Percentiles rank a stretch among this genome's conserved stretches.
Conservation (phyloP, 208 protist species). For the Acanthamoeba sp. region DNA sequence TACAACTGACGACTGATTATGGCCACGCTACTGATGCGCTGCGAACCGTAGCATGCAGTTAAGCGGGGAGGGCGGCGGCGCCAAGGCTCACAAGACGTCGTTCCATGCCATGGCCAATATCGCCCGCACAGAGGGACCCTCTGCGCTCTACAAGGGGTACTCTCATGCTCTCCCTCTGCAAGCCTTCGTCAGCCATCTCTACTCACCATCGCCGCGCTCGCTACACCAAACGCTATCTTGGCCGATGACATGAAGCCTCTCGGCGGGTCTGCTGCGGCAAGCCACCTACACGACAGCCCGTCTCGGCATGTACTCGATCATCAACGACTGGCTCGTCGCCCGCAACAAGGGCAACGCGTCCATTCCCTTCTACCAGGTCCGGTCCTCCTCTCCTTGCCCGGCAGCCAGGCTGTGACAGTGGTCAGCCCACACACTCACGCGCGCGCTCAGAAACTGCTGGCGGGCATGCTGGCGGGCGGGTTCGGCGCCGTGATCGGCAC, state of each 20-base stretch:
- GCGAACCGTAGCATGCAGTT: slow-evolving; percentile 32
- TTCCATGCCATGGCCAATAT: slow-evolving; percentile 51
- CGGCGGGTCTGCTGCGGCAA: slow-evolving; percentile 80
- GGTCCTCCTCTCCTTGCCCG: neutral
- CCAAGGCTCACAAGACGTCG: slow-evolving; percentile 33
- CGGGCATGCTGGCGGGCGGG: slow-evolving; percentile 80
- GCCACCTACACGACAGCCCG: slow-evolving; percentile 81
- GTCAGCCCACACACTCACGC: no score
- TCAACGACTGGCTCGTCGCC: slow-evolving; percentile 45
- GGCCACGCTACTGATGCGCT: neutral
- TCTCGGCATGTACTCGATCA: slow-evolving; percentile 79
- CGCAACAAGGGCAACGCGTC: slow-evolving; percentile 65
- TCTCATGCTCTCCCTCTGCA: no score
- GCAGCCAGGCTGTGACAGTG: no score
- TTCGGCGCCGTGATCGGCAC: slow-evolving; percentile 82
- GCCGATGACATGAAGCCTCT: slow-evolving; percentile 17
- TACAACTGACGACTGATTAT: neutral
- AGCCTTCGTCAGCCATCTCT: no score
- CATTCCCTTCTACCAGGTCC: slow-evolving; percentile 67
- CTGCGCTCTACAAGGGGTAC: slow-evolving; percentile 64
- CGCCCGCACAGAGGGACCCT: slow-evolving; percentile 22
- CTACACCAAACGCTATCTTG: neutral
- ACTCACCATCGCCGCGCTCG: no score
- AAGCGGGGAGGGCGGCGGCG: slow-evolving; percentile 38
- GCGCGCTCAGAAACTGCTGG: neutral